These are phyloP conservation scores for Floccularia luteovirens DNA, from an alignment of 768 basidiomycete species.

Conservation along the genomic window DNA sequence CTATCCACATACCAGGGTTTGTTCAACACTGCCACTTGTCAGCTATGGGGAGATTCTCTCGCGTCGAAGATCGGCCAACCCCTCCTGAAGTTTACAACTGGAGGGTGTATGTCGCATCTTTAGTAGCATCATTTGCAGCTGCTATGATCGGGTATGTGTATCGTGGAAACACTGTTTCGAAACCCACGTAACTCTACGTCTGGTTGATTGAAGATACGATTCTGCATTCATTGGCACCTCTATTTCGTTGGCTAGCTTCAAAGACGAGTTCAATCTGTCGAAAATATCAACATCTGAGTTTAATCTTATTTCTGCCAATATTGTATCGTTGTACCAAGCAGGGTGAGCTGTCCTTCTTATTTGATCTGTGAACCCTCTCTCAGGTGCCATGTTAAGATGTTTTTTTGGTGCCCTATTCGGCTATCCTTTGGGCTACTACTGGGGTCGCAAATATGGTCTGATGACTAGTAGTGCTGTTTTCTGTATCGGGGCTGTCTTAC, in stretches of 20 bases:
- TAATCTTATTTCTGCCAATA: conserved; percentile 30
- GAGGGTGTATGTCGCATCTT: conserved; percentile 26
- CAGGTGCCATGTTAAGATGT: no score
- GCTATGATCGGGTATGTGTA: conserved; percentile 27
- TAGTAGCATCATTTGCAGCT: conserved; percentile 27
- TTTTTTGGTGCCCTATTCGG: conserved; percentile 32
- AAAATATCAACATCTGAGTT: conserved; percentile 19
- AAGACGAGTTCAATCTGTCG: conserved; percentile 31
- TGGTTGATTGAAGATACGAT: conserved; percentile 20
- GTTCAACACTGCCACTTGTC: not conserved
- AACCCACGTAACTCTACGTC: not conserved
- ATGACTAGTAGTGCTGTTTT: conserved; percentile 26
- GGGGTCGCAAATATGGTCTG: conserved; percentile 27
- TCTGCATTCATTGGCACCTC: conserved; percentile 40
- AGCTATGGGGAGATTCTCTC: conserved; percentile 12
- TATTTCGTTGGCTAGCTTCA: conserved; percentile 32
- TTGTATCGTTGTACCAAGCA: conserved; percentile 38
- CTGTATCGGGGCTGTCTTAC: conserved; percentile 29
- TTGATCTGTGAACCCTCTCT: no score
- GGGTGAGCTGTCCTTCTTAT: conserved; percentile 15
- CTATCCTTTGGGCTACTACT: conserved; percentile 28
- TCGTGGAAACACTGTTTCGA: not conserved
- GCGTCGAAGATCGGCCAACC: conserved; percentile 15
- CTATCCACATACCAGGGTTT: not conserved
- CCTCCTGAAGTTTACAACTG: conserved; percentile 30